Percentiles rank a stretch among this genome's conserved stretches.
phyloP scores from a whole-genome alignment of 495 filamentous ascomycete genomes.

The Bathelium albidoporum region DNA sequence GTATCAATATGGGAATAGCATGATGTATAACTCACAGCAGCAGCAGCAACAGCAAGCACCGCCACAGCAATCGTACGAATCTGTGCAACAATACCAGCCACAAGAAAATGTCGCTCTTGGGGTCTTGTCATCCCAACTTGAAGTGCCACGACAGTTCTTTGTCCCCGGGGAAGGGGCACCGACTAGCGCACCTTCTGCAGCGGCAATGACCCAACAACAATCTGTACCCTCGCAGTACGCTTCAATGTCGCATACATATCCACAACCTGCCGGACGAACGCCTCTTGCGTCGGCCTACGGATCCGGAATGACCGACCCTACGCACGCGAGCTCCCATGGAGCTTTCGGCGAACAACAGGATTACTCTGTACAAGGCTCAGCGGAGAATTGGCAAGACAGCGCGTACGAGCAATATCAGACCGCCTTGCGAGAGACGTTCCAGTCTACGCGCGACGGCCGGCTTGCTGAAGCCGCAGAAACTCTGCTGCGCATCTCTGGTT shows the following conservation, averaged over 20 bases:
- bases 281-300: slow-evolving; percentile 43
- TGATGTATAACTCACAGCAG: slow-evolving; percentile 68
- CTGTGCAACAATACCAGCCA: slow-evolving; percentile 65
- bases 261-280: slow-evolving; percentile 41
- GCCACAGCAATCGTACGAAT: slow-evolving; percentile 62
- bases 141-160: slow-evolving; percentile 73
- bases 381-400: slow-evolving; percentile 39
- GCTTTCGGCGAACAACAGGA: slow-evolving; percentile 24
- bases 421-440: slow-evolving; percentile 62
- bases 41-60: slow-evolving; percentile 43
- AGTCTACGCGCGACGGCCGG: slow-evolving; percentile 59
- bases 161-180: slow-evolving; percentile 46
- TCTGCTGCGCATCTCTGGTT: slow-evolving; percentile 70
- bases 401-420: slow-evolving; percentile 67
- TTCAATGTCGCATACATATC: slow-evolving; percentile 45
- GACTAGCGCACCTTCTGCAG: slow-evolving; percentile 49
- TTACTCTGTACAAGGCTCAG: slow-evolving; percentile 28
- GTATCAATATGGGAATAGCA: slow-evolving; percentile 48
- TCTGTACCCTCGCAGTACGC: slow-evolving; percentile 45
- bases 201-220: slow-evolving; percentile 35
- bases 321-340: slow-evolving; percentile 26
- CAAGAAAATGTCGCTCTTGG: slow-evolving; percentile 76
- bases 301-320: slow-evolving; percentile 45
- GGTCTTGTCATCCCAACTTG: slow-evolving; percentile 60
- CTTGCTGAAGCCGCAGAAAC: slow-evolving; percentile 63